These are phyloP conservation scores for Eucalyptus sp. DNA, from an alignment of 345 rosid species.

Conservation along the genomic window DNA sequence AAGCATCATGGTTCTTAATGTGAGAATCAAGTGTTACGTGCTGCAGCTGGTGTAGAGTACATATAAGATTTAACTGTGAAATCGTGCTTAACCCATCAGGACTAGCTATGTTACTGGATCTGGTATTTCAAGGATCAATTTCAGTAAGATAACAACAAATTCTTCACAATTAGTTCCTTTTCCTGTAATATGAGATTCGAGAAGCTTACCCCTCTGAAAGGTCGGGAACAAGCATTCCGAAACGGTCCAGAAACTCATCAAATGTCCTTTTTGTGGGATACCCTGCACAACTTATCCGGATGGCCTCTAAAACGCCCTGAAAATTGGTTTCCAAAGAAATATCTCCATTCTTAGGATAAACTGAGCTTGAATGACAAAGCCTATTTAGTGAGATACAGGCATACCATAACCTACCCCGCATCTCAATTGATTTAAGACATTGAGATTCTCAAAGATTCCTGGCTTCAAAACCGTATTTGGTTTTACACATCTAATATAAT, in stretches of 20 bases:
- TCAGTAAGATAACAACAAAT: neutral
- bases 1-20: neutral
- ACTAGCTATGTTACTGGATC: neutral
- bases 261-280: conserved; percentile 96
- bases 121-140: neutral
- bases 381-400: conserved; percentile 6
- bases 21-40: neutral
- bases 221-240: conserved; percentile 95
- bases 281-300: conserved; percentile 99
- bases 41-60: neutral
- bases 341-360: neutral
- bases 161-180: neutral
- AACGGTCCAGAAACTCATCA: conserved; percentile 89
- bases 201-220: conserved; percentile 80
- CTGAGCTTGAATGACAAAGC: neutral
- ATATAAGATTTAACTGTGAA: neutral
- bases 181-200: neutral
- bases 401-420: conserved; percentile 66
- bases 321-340: neutral
- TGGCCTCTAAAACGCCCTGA: conserved; percentile 98
- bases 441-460: conserved; percentile 83
- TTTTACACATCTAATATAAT: conserved; percentile 99
- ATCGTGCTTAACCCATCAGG: neutral
- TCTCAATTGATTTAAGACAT: conserved; percentile 87
- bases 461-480: conserved; percentile 98